phyloP scores from a whole-genome alignment of 2,329 filamentous ascomycete species.

The Ophiostoma fasciatum region DNA sequence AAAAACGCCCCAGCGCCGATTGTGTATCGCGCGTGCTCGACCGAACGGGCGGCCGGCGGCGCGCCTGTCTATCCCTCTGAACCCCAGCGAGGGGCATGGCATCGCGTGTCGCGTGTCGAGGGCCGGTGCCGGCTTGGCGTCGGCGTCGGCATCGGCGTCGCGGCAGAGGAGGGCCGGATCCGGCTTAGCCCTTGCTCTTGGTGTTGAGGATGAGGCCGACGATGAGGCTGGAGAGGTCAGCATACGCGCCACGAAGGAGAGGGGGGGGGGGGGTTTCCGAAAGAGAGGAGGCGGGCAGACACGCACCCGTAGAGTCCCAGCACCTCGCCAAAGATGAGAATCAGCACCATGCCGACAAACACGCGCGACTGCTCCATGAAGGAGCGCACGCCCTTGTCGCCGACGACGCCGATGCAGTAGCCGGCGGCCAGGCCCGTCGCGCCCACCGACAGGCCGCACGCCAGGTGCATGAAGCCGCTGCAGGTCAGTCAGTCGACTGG shows the following conservation, averaged over 20 bases:
- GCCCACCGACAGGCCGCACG: constrained; percentile 78
- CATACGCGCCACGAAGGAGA: not conserved
- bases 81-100: too few species aligned
- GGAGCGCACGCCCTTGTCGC: constrained; percentile 81
- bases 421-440: constrained; percentile 86
- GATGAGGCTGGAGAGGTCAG: constrained; percentile 50
- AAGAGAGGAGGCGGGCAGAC: not conserved
- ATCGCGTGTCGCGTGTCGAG: too few species aligned
- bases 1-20: constrained; percentile 6
- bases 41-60: too few species aligned
- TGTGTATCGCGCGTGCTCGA: too few species aligned
- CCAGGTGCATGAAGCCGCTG: constrained; percentile 87
- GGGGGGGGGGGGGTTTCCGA: not conserved
- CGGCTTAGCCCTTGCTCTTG: constrained; percentile 48
- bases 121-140: too few species aligned
- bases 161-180: too few species aligned
- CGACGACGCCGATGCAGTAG: constrained; percentile 91
- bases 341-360: constrained; percentile 97
- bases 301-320: constrained; percentile 87
- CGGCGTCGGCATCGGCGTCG: too few species aligned
- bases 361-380: constrained; percentile 95
- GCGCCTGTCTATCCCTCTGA: too few species aligned
- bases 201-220: constrained; percentile 90
- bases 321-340: constrained; percentile 96
- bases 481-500: too few species aligned